Base-by-base conservation (phyloP, 192 early-diverging fungal species). In the Coemansia sp. region DNA sequence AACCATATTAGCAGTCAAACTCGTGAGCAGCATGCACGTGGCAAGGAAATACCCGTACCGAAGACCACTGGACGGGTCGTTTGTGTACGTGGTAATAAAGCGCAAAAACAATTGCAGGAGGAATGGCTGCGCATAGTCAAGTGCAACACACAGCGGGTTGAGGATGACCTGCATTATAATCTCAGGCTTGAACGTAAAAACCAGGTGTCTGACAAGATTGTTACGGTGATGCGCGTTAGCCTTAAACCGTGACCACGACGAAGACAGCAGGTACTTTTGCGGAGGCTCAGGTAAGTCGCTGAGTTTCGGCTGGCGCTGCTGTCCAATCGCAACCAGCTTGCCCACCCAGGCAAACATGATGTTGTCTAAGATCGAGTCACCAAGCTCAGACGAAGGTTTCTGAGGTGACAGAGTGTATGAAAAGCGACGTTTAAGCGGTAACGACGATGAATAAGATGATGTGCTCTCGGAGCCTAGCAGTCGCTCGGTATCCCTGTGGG, bases 31-130 rank as follows among this genome's bases (percentile, higher is more conserved):
- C 48, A 92, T 68, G 29, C 77, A 79, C n/a, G 76, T 54, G 0
- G 86, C 88, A 56, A 84, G 84, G 23, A 85, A 67, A 52, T 77
- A 88, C 3, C 85, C 85, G 15, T 66, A 69, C 37, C 67, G 58
- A 59, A 73, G 32, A 27, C 82, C 35, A 9, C 58, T 24, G 62
- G 82, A 57, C 65, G 52, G 37, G 67, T 76, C 43, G 11, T 59
- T 38, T 11, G 69, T 35, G 47, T 70, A 76, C 22, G 29, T 38
- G 23, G 62, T 47, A 11, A 88, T 83, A 48, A 76, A 86, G 19
- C 66, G 72, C 67, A 88, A 49, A 25, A 88, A 69, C 32, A 59
- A 70, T 47, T 87, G 81, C 64, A 88, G 74, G n/a, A 82, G 76
- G 56, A 75, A 83, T 12, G 86, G 82, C 50, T 84, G 84, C 27